Conservation (phyloP, 352 stramenopile genomes). For the Blastocystis sp. region DNA sequence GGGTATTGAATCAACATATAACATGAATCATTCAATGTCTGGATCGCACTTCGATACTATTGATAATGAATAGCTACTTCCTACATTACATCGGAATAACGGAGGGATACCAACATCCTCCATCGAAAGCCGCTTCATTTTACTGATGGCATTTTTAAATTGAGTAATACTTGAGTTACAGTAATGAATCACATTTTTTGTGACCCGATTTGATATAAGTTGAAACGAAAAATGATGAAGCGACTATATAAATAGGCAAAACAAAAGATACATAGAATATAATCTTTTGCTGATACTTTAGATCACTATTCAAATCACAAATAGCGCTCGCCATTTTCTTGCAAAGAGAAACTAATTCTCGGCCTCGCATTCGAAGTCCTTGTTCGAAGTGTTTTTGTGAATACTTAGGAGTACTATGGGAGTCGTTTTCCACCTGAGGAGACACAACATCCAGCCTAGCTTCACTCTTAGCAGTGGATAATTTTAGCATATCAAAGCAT, state of each 20-base stretch:
- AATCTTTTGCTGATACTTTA: neutral
- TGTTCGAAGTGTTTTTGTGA: neutral
- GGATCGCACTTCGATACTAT: neutral
- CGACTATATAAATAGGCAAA: neutral
- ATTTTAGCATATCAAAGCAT: neutral
- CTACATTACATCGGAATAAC: conserved; percentile 21
- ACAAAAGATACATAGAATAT: neutral
- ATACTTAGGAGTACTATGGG: neutral
- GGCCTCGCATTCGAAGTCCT: neutral
- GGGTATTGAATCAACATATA: neutral
- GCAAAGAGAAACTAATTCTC: neutral
- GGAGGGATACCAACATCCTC: neutral
- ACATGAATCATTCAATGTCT: neutral
- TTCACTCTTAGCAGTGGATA: neutral
- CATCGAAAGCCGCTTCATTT: neutral
- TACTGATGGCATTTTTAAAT: neutral
- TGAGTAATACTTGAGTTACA: neutral
- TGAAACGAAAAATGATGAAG: neutral
- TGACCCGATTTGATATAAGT: neutral
- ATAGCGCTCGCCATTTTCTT: neutral
- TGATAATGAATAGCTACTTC: neutral
- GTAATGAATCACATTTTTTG: neutral
- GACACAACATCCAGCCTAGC: neutral
- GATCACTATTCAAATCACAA: neutral
- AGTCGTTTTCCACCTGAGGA: neutral